Base-by-base conservation (phyloP, 305 asterid genomes). In the Solanum hybrid region DNA sequence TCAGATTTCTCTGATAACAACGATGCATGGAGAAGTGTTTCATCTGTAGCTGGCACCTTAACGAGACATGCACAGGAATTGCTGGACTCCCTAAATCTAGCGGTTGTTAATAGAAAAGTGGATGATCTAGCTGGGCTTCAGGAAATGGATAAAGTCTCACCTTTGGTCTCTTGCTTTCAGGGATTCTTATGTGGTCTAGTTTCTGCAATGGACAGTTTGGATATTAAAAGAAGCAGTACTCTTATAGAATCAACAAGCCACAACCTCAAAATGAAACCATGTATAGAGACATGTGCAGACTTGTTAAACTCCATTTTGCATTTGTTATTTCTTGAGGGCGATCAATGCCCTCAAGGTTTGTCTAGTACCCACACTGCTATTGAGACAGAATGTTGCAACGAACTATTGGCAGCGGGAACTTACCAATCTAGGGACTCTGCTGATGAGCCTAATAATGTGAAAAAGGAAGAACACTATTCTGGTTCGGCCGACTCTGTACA, bases 111-210 rank as follows among this genome's bases (percentile, higher is more conserved):
- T 90, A 89, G 91, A 89, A 89, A 92, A 89, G 82, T 84, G 89
- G 94, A 91, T 90, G 71, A 89, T 88, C 27, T 91, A 42, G 87
- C 92, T 66, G 93, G 90, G 87, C 79, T 80, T 91, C 92, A 88
- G 88, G 93, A 92, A 90, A 90, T 94, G 76, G 93, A 90, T 88
- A 93, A 93, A 92, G 90, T 95, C 84, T 94, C 97, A 78, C 89
- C 96, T 46, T 80, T 89, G n/a, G 81, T 94, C 88, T 92, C 98
- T 88, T 95, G 98, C 93, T 91, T 90, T 87, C 96, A 94, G 91
- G 99, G 98, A 88, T 91, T 95, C 79, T 93, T 97, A 82, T 93
- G 94, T 94, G 99, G 99, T 32, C 89, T 96, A 88, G 94, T 96
- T 90, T 94, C 94, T 79, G 89, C 94, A 60, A 87, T 94, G 80